Base-by-base conservation (phyloP, 768 basidiomycete species). In the Russula ochroleuca region DNA sequence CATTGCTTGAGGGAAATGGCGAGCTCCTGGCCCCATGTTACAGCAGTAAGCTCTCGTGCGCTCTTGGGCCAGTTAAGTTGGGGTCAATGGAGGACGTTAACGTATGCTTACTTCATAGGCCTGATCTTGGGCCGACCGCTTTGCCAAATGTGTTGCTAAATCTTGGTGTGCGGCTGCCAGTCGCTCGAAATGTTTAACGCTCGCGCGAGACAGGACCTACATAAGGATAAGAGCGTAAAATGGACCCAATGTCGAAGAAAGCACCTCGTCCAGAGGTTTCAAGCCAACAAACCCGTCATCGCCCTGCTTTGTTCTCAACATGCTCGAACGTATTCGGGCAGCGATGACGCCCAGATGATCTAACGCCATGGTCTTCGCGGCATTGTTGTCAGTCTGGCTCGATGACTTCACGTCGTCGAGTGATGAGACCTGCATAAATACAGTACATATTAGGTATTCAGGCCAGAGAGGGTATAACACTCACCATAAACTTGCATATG, bases 261-360 rank as follows among this genome's bases (percentile, higher is more conserved):
- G 48, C 68, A 90, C 93, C 77, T 94, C 91, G 40, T 92, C 91
- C 33, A 95, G 70, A 3, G 90, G 78, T 62, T 79, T 79, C 65
- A 90, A 66, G 10, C 72, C 59, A 63, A 72, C 59, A 73, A 79
- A 59, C 63, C 72, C 66, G 75, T 79, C 45, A 64, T 72, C 67
- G 21, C 71, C 73, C 68, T 70, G 43, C 67, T 73, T 69, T 21
- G 81, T 70, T 51, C 70, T 79, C 50, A 86, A 73, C 56, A 77
- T 75, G 41, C 83, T 86, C 0, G 82, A 76, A 37, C 90, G 82
- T 47, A 98, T 81, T 47, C 85, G 83, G 5, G 94, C 90, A 25
- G 90, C 94, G 57, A 99, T 92, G n/a, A 87, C 81, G 11, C 97
- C 97, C 0, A 99, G 78, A 74, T 98, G 92, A 71, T 99, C 97